phyloP scores from a whole-genome alignment of 176 grass and related monocot genomes.

The Dactylis glomerata region DNA sequence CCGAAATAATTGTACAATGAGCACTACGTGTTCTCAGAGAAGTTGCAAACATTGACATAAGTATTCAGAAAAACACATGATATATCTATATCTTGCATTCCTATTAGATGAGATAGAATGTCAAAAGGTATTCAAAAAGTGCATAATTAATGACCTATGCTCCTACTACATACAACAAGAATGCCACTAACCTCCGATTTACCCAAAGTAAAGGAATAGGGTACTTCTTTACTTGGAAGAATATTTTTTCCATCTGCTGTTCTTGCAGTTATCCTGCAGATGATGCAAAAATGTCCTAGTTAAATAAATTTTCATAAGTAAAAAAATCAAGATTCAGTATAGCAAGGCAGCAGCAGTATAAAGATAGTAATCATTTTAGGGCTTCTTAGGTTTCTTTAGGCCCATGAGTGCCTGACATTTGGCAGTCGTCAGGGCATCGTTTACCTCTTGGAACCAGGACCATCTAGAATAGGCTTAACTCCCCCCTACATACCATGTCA shows the following conservation, averaged over 20 bases:
- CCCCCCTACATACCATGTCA: neutral
- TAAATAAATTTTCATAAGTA: slow-evolving; percentile 35
- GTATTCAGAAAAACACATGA: neutral
- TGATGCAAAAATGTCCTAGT: slow-evolving; percentile 9
- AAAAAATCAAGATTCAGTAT: neutral
- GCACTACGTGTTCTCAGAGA: slow-evolving; percentile 8
- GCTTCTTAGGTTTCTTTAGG: neutral
- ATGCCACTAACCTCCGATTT: slow-evolving; percentile 81
- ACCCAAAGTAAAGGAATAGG: slow-evolving; percentile 91
- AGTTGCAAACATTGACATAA: neutral
- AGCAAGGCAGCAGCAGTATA: neutral
- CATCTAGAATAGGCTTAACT: too few relatives aligned
- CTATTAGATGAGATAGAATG: slow-evolving; percentile 7
- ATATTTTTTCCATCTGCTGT: slow-evolving; percentile 81
- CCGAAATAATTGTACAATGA: neutral
- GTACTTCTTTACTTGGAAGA: slow-evolving; percentile 53
- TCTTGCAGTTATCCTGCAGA: slow-evolving; percentile 72
- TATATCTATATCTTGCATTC: slow-evolving; percentile 3
- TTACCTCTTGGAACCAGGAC: neutral
- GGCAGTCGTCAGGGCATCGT: neutral
- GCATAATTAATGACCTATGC: neutral
- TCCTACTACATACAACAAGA: slow-evolving; percentile 23
- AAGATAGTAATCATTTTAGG: neutral
- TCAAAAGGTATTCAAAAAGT: neutral
- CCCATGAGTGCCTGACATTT: neutral